Evolutionary conservation across 805 yeast genomes (phyloP).

Genomic region (Hanseniaspora hatyaiensis): DNA sequence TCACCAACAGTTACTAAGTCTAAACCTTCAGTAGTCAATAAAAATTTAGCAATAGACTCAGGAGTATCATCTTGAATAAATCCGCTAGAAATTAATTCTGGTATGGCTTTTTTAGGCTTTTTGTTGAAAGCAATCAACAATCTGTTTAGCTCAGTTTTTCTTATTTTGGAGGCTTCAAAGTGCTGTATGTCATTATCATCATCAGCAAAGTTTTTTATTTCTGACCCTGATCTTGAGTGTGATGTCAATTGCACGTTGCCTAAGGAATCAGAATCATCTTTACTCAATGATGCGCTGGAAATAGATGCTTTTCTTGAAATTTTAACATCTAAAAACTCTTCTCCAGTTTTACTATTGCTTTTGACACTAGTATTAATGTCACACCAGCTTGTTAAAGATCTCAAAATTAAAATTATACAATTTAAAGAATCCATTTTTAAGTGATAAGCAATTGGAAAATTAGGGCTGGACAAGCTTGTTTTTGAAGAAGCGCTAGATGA

Average conservation of each 20-base stretch:
- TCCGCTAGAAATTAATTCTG: constrained; percentile 46
- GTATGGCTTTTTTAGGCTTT: constrained; percentile 73
- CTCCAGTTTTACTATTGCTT: background rate
- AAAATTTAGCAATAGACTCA: constrained; percentile 57
- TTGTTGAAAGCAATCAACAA: constrained; percentile 70
- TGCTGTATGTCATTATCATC: constrained; percentile 56
- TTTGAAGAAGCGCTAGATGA: background rate
- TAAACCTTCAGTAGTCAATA: constrained; percentile 61
- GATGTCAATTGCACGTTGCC: constrained; percentile 1
- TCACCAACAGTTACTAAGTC: constrained; percentile 84
- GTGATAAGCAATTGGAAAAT: constrained; percentile 69
- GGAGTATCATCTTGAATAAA: constrained; percentile 57
- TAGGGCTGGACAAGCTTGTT: constrained; percentile 20
- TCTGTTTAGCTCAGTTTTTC: constrained; percentile 70
- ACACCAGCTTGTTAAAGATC: constrained; percentile 79
- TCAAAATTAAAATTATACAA: constrained; percentile 67
- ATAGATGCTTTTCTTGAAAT: constrained; percentile 16
- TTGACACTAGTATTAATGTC: constrained; percentile 36
- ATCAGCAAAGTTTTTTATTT: constrained; percentile 1
- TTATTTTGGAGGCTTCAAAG: constrained; percentile 71
- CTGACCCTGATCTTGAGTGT: constrained; percentile 3
- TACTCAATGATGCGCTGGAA: no score
- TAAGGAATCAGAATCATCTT: no score
- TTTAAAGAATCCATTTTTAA: constrained; percentile 70
- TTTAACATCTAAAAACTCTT: constrained; percentile 13